These are phyloP conservation scores for Triticum timopheevii DNA, from an alignment of 176 grass and related monocot genomes.

Conservation along the genomic window DNA sequence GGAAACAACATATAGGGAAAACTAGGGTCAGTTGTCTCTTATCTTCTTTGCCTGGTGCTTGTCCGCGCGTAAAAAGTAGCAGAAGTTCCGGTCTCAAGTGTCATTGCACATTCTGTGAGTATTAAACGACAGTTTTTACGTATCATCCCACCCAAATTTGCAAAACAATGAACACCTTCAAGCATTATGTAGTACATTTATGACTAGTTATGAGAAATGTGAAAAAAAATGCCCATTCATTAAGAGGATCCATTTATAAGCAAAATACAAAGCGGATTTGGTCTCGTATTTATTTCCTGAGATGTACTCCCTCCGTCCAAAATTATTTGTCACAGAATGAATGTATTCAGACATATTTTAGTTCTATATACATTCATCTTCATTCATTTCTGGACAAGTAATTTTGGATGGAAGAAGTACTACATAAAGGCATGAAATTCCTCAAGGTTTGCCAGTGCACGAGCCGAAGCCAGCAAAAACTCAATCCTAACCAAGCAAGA, in stretches of 20 bases:
- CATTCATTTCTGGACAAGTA: no score
- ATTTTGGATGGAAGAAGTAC: background rate
- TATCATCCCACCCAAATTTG: background rate
- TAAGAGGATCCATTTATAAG: background rate
- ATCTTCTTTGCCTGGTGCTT: no score
- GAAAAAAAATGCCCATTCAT: background rate
- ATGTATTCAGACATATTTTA: no score
- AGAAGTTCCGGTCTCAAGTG: no score
- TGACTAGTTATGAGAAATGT: background rate
- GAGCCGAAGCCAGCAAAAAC: background rate
- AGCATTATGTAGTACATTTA: background rate
- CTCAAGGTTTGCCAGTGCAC: background rate
- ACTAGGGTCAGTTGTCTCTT: no score
- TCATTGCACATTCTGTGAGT: no score
- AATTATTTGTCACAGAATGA: no score
- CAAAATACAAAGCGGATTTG: background rate
- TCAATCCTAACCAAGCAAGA: slow-evolving; percentile 5
- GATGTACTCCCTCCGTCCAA: background rate
- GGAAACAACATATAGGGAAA: no score
- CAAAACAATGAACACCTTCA: background rate
- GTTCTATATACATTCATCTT: no score
- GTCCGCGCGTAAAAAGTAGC: no score
- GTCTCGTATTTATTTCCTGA: background rate
- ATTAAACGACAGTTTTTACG: no score
- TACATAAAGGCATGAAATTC: slow-evolving; percentile 10